These are phyloP conservation scores for Onygenales sp. DNA, from an alignment of 2,329 filamentous ascomycete genomes.

Conservation along the genomic window DNA sequence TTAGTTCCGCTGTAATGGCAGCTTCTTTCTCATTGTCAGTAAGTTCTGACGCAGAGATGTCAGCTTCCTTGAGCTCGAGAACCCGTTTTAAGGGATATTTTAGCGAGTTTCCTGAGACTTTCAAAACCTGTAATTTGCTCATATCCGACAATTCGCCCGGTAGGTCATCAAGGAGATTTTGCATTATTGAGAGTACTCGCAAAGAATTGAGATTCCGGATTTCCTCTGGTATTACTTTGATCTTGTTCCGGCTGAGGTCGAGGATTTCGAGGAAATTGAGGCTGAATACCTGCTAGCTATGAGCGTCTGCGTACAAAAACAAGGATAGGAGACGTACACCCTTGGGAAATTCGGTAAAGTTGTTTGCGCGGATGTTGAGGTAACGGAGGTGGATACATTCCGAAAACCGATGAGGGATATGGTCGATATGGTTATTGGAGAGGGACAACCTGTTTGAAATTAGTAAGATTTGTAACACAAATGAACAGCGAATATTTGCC, in stretches of 20 bases:
- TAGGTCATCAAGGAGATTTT: slow-evolving; percentile 76
- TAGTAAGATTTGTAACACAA: slow-evolving; percentile 4
- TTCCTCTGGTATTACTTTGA: slow-evolving; percentile 66
- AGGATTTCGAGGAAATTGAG: slow-evolving; percentile 83
- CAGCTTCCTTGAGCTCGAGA: slow-evolving; percentile 56
- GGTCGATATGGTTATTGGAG: slow-evolving; percentile 42
- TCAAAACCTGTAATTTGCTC: slow-evolving; percentile 78
- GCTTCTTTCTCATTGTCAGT: slow-evolving; percentile 53
- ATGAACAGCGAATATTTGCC: neutral
- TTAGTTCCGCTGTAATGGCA: slow-evolving; percentile 51
- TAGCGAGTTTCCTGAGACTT: slow-evolving; percentile 81
- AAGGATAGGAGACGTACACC: slow-evolving; percentile 40
- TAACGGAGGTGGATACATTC: slow-evolving; percentile 41
- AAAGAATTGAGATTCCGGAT: slow-evolving; percentile 73
- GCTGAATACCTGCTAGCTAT: slow-evolving; percentile 61
- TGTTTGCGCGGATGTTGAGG: slow-evolving; percentile 41
- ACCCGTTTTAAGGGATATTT: slow-evolving; percentile 66
- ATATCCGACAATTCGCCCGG: slow-evolving; percentile 81
- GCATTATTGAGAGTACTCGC: slow-evolving; percentile 79
- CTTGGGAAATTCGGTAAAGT: slow-evolving; percentile 52
- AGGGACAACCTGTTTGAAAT: slow-evolving; percentile 34
- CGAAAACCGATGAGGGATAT: slow-evolving; percentile 39
- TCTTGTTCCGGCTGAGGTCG: slow-evolving; percentile 81
- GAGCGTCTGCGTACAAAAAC: slow-evolving; percentile 10
- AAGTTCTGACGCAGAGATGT: slow-evolving; percentile 46